Base-by-base conservation (phyloP, 106 monocot genomes). In the Hemerocallis citrina region DNA sequence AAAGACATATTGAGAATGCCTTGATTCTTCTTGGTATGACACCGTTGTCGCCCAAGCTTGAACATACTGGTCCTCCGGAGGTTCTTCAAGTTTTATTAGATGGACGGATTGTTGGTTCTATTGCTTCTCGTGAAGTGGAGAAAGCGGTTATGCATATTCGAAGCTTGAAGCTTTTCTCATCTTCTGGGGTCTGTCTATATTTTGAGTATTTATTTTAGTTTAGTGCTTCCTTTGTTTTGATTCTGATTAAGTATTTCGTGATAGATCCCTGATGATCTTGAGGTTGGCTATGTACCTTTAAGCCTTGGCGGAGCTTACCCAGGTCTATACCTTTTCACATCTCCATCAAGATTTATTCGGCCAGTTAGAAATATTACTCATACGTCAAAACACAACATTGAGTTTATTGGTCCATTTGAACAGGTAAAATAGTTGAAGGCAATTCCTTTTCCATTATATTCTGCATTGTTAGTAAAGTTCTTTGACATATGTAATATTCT, bases 371-470 rank as follows among this genome's bases (percentile, higher is more conserved):
- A 79, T 75, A 68, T 88, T 49, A 74, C 67, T 14, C 38, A 42
- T 58, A 25, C 67, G 38, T 65, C 41, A 51, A 49, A 68, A 65
- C 34, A 59, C n/a, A 54, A 47, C 64, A 75, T 96, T 59, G 96
- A 96, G 72, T 74, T 91, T 47, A 88, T 96, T 69, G 96, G 90
- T 20, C 91, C 96, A 29, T 96, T 96, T 82, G 96, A 96, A 65
- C 96, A 95, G 81, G 95, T 90, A 16, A 55, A 20, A 20, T 42
- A 28, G 7, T 34, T 13, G 7, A 19, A 21, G 5, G 12, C 52
- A 27, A 28, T 52, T 28, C 8, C 14, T 28, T 55, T 30, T 56
- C 3, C 63, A 27, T 38, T 40, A 32, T 62, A 20, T 15, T 7
- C 6, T 17, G 38, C 22, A 34, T 32, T 7, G 11, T 56, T 6